phyloP scores from a whole-genome alignment of 2,329 filamentous ascomycete genomes.

The Neoscytalidium dimidiatum region DNA sequence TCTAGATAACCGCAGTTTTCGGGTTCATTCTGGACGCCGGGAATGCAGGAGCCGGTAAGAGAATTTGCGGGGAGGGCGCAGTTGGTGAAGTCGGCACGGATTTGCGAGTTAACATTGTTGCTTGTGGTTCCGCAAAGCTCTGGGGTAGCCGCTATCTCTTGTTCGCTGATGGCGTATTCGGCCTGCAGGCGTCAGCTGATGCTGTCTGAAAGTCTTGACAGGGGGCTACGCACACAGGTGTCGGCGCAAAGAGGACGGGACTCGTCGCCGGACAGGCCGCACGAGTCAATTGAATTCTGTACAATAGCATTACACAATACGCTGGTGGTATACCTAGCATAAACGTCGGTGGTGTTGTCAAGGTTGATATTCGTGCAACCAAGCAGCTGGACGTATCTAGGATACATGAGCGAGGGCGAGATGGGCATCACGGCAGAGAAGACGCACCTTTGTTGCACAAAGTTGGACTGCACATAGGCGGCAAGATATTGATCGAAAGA shows the following conservation, averaged over 20 bases:
- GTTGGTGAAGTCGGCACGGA: conserved; percentile 88
- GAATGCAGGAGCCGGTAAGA: conserved; percentile 73
- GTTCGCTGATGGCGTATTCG: conserved; percentile 84
- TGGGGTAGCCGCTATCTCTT: conserved; percentile 74
- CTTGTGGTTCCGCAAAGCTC: conserved; percentile 70
- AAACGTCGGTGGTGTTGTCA: conserved; percentile 76
- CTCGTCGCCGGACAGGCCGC: conserved; percentile 63
- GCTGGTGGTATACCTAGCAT: conserved; percentile 90
- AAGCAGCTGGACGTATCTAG: conserved; percentile 77
- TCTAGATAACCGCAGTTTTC: conserved; percentile 82
- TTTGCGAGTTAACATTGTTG: conserved; percentile 69
- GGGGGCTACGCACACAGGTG: conserved; percentile 68
- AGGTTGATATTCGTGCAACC: conserved; percentile 79
- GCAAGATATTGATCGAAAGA: conserved; percentile 77
- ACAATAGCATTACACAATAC: conserved; percentile 93
- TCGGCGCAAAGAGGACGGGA: conserved; percentile 83
- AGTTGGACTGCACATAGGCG: conserved; percentile 72
- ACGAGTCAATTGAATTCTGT: conserved; percentile 77
- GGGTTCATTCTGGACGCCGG: conserved; percentile 77
- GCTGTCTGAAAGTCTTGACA: background rate
- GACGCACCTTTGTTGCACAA: conserved; percentile 75
- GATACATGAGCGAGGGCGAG: conserved; percentile 24
- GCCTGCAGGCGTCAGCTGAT: conserved; percentile 52
- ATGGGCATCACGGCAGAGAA: background rate
- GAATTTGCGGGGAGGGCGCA: conserved; percentile 83